Percentiles rank a stretch among this genome's conserved stretches.
These are phyloP conservation scores for Rhizopus stolonifer DNA, from an alignment of 371 early-diverging fungal species.

Conservation along the genomic window DNA sequence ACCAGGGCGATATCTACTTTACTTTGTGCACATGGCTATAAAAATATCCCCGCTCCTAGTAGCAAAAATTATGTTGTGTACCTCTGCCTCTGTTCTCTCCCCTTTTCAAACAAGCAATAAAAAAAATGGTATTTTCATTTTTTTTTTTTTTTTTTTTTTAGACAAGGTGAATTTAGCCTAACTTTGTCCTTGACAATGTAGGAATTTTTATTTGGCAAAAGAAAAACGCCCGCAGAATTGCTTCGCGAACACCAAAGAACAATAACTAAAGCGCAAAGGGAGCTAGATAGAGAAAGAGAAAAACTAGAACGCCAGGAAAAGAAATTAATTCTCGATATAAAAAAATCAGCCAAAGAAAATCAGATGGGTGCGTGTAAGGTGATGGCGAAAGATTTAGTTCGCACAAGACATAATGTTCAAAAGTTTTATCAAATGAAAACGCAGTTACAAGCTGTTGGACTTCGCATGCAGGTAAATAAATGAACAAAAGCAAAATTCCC, in stretches of 20 bases:
- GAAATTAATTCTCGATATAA: constrained; percentile 91
- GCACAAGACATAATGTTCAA: constrained; percentile 90
- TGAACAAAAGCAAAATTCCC: no score
- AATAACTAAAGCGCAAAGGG: constrained; percentile 88
- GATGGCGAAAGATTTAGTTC: constrained; percentile 96
- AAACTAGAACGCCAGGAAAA: constrained; percentile 94
- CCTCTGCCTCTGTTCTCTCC: no score
- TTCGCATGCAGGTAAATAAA: constrained; percentile 87
- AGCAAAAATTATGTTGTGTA: no score
- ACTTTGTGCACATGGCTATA: no score
- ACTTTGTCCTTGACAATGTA: no score
- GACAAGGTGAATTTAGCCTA: no score
- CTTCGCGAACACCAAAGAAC: constrained; percentile 90
- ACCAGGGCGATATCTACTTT: constrained; percentile 9
- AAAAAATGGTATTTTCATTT: no score
- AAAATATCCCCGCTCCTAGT: no score
- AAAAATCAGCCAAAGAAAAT: constrained; percentile 86
- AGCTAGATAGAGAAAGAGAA: constrained; percentile 87
- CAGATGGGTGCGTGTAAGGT: constrained; percentile 93
- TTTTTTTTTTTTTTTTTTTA: no score
- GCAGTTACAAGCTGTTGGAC: constrained; percentile 89
- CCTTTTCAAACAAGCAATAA: no score
- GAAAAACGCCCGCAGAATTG: constrained; percentile 85
- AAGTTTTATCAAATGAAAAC: constrained; percentile 96
- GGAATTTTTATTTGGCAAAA: constrained; percentile 70